Base-by-base conservation (phyloP, 2,329 filamentous ascomycete genomes). In the Hawksworthiomyces lignivorus region DNA sequence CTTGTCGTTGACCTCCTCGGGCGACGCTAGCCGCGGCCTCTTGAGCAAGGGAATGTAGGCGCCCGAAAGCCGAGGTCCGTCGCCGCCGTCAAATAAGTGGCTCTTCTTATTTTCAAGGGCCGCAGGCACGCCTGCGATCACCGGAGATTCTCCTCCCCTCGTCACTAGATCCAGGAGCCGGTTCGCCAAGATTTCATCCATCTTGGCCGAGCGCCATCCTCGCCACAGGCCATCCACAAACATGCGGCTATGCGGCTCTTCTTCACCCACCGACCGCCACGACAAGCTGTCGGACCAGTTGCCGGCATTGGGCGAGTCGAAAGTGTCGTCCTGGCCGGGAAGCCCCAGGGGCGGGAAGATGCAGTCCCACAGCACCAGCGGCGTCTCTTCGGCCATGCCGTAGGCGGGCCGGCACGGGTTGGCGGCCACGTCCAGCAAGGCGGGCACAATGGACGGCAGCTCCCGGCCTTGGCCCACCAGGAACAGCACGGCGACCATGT, bases 281-380 rank as follows among this genome's bases (percentile, higher is more conserved):
- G 80, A 59, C 43, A 96, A 58, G 0, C 73, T 70, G 58, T 92
- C 81, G 30, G 69, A 63, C 20, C 70, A 61, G 38, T 58, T 57
- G 22, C 64, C 62, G 11, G 44, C 22, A 12, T 52, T 67, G n/a
- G 43, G 38, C 17, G 27, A 14, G 27, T 44, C 41, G 17, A 34
- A 15, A 8, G 24, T 26, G 12, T 26, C 24, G 24, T 26, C 53
- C 36, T 58, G 51, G 8, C 53, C 43, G n/a, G n/a, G n/a, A n/a
- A n/a, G n/a, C n/a, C n/a, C n/a, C 44, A 69, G 56, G 33, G 65
- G 64, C 0, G 87, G 87, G 61, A 96, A 98, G 26, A 94, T 72
- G 62, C 90, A 97, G 63, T 97, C 87, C 90, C 90, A 97, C 6
- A 98, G 75, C 14, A 97, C 92, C 8, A 98, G 74, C 3, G 92